Evolutionary conservation across 495 filamentous ascomycete genomes (phyloP), one percentile per base, ranked within the genome.

Genomic region (Aspergillus diversus): DNA sequence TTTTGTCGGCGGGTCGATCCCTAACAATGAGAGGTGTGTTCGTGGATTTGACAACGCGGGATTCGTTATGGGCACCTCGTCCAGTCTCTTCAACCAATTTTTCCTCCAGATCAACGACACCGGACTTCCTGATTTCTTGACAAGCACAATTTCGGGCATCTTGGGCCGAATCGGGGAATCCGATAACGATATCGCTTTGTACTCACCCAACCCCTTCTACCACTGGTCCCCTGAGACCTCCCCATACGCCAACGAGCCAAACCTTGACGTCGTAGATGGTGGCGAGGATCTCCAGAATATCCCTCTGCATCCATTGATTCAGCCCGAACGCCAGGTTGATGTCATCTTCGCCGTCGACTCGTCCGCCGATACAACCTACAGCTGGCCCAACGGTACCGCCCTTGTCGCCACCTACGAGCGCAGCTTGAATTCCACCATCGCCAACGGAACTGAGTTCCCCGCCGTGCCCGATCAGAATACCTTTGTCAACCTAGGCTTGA

Each of bases 301-400:
- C 54, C 93, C 94, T 0, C 81, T 97, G 2, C 84, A 92, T 65
- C 95, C 95, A 0, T 83, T 94, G 5, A 90, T 97, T 69, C 92
- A 97, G 67, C 91, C 92, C 0, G 35, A 73, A 33, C 90, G 94
- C 32, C 65, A 83, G 47, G 88, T 98, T 55, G 95, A 97, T 72
- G 90, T 97, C 31, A 92, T 97, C 72, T 96, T 97, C 72, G 94
- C 93, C 27, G 78, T 96, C 64, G 94, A 98, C 75, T 87, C 86
- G 50, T 92, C 89, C 7, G 93, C 92, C 35, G 93, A 97, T 74
- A 94, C 89, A 0, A 72, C 75, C 11, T 80, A 79, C 63, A 81
- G 77, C 77, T 97, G 92, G 91, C 94, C 94, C 51, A 96, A 97
- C 75, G 94, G 92, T 37, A 91, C 92, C 9, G 81, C 91, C 8